Evolutionary conservation across 2,329 filamentous ascomycete genomes (phyloP).

Genomic region (Colletotrichum sp.): DNA sequence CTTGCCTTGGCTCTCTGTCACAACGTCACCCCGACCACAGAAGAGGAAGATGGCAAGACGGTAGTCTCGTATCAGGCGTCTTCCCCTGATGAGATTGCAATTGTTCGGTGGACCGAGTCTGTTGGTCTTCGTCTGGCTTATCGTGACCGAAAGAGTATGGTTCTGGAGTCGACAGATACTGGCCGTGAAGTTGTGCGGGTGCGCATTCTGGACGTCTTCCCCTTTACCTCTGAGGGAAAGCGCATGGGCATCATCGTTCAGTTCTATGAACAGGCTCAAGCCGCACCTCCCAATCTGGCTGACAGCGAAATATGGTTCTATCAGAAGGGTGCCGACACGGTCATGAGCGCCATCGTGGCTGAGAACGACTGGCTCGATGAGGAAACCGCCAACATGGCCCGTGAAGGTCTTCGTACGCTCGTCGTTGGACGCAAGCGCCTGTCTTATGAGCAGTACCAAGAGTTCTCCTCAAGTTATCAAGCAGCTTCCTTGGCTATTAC

Average conservation of each 20-base stretch:
- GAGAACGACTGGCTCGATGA: constrained; percentile 99
- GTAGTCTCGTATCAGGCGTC: constrained; percentile 94
- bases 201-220: constrained; percentile 91
- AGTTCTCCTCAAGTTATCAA: constrained; percentile 77
- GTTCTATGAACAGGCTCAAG: constrained; percentile 68
- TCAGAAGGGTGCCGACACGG: constrained; percentile 97
- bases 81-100: constrained; percentile 97
- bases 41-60: constrained; percentile 79
- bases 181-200: constrained; percentile 81
- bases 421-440: constrained; percentile 93
- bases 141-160: constrained; percentile 86
- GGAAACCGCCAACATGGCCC: constrained; percentile 99
- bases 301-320: constrained; percentile 95
- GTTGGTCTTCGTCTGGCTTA: constrained; percentile 85
- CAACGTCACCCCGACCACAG: constrained; percentile 91
- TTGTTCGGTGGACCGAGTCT: constrained; percentile 92
- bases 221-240: constrained; percentile 97
- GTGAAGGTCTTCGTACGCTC: constrained; percentile 90
- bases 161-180: constrained; percentile 77
- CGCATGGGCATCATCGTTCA: constrained; percentile 97
- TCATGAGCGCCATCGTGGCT: constrained; percentile 95
- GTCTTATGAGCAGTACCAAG: constrained; percentile 77
- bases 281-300: constrained; percentile 51
- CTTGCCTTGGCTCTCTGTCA: constrained; percentile 92
- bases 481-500: constrained; percentile 82